Evolutionary conservation across 345 rosid species (phyloP).

Genomic region (Mallotus nudiflorus): DNA sequence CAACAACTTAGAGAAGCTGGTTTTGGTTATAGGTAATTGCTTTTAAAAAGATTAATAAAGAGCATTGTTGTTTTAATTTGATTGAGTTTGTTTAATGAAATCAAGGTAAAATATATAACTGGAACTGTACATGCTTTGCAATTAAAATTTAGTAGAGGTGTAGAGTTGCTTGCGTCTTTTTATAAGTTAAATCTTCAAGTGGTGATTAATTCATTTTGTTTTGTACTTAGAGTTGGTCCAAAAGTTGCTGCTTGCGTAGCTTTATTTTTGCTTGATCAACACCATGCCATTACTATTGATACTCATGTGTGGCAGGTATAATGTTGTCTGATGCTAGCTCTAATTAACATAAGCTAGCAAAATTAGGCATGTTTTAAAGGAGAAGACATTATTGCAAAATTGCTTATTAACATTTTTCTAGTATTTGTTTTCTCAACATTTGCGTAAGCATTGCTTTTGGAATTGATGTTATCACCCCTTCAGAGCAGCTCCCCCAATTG

Average conservation of each 20-base stretch:
- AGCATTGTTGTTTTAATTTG: neutral
- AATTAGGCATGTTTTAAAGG: neutral
- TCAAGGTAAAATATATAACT: slow-evolving; percentile 81
- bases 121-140: slow-evolving; percentile 66
- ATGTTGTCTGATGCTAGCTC: too few species aligned
- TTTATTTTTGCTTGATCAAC: slow-evolving; percentile 91
- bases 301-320: slow-evolving; percentile 95
- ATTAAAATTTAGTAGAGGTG: slow-evolving; percentile 74
- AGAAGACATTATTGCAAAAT: neutral
- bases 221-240: slow-evolving; percentile 89
- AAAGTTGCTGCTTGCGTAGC: slow-evolving; percentile 95
- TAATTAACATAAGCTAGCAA: too few species aligned
- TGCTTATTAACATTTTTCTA: neutral
- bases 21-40: slow-evolving; percentile 81
- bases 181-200: slow-evolving; percentile 65
- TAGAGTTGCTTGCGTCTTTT: slow-evolving; percentile 74
- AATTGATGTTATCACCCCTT: slow-evolving; percentile 31
- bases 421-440: neutral
- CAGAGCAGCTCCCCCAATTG: slow-evolving; percentile 49
- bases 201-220: slow-evolving; percentile 65
- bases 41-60: neutral
- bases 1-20: slow-evolving; percentile 71
- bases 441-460: neutral
- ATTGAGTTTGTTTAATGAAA: slow-evolving; percentile 9
- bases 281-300: slow-evolving; percentile 90